phyloP scores from a whole-genome alignment of 2,329 filamentous ascomycete species.

The Coleophoma eucalyptorum region DNA sequence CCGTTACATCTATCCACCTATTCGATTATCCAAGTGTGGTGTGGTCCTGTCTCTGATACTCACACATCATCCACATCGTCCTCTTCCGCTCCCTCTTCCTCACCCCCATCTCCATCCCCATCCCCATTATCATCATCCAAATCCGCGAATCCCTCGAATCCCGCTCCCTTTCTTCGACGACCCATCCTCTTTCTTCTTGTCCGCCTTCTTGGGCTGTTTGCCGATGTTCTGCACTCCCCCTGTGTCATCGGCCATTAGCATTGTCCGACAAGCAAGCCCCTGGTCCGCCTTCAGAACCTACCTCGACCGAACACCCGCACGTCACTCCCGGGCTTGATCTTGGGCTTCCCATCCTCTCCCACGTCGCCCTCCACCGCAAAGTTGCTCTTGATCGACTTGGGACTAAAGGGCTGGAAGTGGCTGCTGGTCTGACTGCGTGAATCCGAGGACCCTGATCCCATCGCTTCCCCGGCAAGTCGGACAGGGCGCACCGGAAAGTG shows the following conservation, averaged over 20 bases:
- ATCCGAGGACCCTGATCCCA: slow-evolving; percentile 1
- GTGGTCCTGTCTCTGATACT: too few relatives aligned
- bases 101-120: too few relatives aligned
- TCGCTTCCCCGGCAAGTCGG: slow-evolving; percentile 6
- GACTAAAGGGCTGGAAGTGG: not conserved
- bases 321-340: slow-evolving; percentile 42
- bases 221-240: slow-evolving; percentile 49
- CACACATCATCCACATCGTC: too few relatives aligned
- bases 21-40: too few relatives aligned
- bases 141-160: not conserved
- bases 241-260: slow-evolving; percentile 1
- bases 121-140: slow-evolving; percentile 1
- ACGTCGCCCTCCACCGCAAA: slow-evolving; percentile 16
- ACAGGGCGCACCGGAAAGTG: slow-evolving; percentile 1
- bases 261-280: too few relatives aligned
- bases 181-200: slow-evolving; percentile 6
- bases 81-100: too few relatives aligned
- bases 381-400: not conserved
- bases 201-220: slow-evolving; percentile 36
- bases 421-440: not conserved
- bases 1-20: too few relatives aligned
- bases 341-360: slow-evolving; percentile 36
- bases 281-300: slow-evolving; percentile 27
- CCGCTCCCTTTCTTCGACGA: not conserved
- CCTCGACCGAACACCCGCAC: slow-evolving; percentile 50